These are phyloP conservation scores for Gossypium anomalum DNA, from an alignment of 345 rosid genomes.

Conservation along the genomic window DNA sequence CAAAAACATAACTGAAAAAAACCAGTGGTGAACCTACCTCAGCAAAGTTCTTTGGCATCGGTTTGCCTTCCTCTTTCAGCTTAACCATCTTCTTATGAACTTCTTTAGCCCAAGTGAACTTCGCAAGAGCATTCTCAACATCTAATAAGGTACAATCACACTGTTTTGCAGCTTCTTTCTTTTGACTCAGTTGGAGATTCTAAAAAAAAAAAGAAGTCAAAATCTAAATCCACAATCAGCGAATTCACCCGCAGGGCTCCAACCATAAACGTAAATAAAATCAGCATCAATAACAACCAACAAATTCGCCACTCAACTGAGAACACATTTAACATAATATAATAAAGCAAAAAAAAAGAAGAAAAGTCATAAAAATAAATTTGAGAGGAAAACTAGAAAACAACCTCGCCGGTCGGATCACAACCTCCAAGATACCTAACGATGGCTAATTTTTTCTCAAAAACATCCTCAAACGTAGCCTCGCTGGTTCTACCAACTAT, in stretches of 20 bases:
- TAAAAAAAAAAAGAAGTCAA: conserved; percentile 43
- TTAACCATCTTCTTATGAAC: conserved; percentile 63
- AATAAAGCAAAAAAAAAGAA: background rate
- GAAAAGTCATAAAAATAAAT: background rate
- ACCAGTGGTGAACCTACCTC: conserved; percentile 47
- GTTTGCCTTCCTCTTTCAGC: conserved; percentile 78
- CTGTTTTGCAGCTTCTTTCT: conserved; percentile 76
- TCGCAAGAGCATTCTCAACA: conserved; percentile 73
- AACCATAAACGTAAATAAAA: background rate
- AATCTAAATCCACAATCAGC: conserved; percentile 42
- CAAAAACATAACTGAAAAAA: background rate
- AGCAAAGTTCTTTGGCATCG: conserved; percentile 72
- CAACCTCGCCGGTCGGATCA: conserved; percentile 85
- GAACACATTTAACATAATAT: background rate
- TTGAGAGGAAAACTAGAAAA: conserved; percentile 16
- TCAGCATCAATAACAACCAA: background rate
- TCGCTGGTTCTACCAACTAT: conserved; percentile 84
- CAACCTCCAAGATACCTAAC: conserved; percentile 63
- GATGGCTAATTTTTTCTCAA: conserved; percentile 78
- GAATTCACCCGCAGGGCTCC: conserved; percentile 9
- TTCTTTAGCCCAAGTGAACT: conserved; percentile 84
- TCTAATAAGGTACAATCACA: conserved; percentile 77
- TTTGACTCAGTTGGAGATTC: conserved; percentile 75
- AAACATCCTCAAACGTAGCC: conserved; percentile 72
- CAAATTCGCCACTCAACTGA: background rate